Evolutionary conservation across 257 asterid genomes (phyloP), one percentile per base, ranked within the genome.

Genomic region (Capsicum rhomboideum): DNA sequence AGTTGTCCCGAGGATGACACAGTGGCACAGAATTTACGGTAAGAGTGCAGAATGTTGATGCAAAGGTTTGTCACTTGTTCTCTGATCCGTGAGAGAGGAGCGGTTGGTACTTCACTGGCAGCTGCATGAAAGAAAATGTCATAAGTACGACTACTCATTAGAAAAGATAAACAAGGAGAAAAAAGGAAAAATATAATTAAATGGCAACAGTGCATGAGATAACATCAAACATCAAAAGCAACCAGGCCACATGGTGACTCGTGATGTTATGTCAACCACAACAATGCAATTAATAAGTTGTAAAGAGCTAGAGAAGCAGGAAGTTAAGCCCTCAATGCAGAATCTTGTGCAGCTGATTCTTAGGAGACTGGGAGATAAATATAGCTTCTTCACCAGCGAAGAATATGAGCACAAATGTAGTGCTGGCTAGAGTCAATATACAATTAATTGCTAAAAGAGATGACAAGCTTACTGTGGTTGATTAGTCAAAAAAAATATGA

Each of bases 1-100:
- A 97, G 98, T 86, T 97, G 99, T 66, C 99, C 99, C 12, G 97
- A 86, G 11, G 99, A 93, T 28, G 99, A 91, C 42, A 93, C 99
- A 17, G 99, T 93, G 34, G 99, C 98, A 86, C 99, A 97, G 84
- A 91, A 97, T 89, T 97, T 97, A 79, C 99, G 93, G 82, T 97
- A 97, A 2, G 99, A 94, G 84, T 91, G 92, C 86, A 97, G 89
- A 85, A 97, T 92, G 89, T 93, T 97, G 90, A 95, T 91, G 90
- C 99, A 93, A 87, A 90, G 87, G 88, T 88, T 94, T 63, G 97
- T 97, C 44, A 92, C 97, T 87, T 97, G 98, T 86, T 95, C 99
- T 86, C 97, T 91, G 83, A 94, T 94, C 88, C 93, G 98, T 44
- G 91, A 83, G 40, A 94, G 92, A 74, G 98, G 97, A 52, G 90